These are phyloP conservation scores for Pisolithus marmoratus DNA, from an alignment of 768 basidiomycete species.

Conservation along the genomic window DNA sequence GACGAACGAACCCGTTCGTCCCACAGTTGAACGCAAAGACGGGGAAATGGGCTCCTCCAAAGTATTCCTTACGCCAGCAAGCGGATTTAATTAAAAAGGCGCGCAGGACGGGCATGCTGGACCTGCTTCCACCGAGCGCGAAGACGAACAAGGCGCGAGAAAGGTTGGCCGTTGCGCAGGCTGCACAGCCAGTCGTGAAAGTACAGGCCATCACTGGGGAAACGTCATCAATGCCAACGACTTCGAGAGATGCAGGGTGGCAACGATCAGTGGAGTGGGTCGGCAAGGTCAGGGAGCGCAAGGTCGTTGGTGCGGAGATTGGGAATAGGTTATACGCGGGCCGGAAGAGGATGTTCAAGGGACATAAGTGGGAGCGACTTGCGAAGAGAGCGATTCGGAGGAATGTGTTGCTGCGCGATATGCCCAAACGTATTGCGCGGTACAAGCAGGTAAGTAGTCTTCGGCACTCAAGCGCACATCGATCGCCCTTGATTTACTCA, in stretches of 20 bases:
- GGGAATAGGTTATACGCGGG: slow-evolving; percentile 67
- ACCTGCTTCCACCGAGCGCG: slow-evolving; percentile 64
- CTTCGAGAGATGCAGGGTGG: slow-evolving; percentile 12
- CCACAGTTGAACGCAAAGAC: slow-evolving; percentile 54
- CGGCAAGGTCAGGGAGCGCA: slow-evolving; percentile 33
- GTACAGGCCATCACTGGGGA: slow-evolving; percentile 6
- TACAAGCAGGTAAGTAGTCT: slow-evolving; percentile 55
- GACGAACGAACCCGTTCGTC: slow-evolving; percentile 60
- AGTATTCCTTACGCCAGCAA: slow-evolving; percentile 70
- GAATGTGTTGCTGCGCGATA: slow-evolving; percentile 58
- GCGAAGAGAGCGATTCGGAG: slow-evolving; percentile 43
- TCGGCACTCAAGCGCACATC: not conserved
- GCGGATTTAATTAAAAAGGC: slow-evolving; percentile 76
- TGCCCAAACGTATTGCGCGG: slow-evolving; percentile 57
- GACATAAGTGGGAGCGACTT: slow-evolving; percentile 79
- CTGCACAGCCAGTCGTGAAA: slow-evolving; percentile 6
- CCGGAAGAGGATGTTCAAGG: slow-evolving; percentile 88
- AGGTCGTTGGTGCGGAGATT: slow-evolving; percentile 43
- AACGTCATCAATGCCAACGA: not conserved
- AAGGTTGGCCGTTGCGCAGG: slow-evolving; percentile 7
- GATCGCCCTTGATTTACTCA: slow-evolving; percentile 1
- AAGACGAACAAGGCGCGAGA: slow-evolving; percentile 35
- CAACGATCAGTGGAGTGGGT: slow-evolving; percentile 35
- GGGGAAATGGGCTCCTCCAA: slow-evolving; percentile 62
- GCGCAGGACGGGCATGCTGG: slow-evolving; percentile 42